phyloP scores from a whole-genome alignment of 768 basidiomycete genomes.

The Podaxis sp. region DNA sequence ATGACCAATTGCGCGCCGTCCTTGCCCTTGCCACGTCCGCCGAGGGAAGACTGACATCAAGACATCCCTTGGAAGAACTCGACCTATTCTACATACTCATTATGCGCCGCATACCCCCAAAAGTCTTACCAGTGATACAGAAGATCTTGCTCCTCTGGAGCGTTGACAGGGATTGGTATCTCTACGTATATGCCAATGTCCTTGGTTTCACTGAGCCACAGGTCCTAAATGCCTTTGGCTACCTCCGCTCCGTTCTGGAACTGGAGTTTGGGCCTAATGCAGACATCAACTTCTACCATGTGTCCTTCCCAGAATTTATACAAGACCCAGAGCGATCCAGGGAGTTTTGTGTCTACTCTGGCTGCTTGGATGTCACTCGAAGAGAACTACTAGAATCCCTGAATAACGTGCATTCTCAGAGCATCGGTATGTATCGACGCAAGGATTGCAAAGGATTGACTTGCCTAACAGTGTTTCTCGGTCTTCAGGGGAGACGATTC shows the following conservation, averaged over 20 bases:
- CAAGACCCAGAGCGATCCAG: background rate
- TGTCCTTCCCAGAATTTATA: background rate
- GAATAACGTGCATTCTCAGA: background rate
- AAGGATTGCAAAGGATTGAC: no score
- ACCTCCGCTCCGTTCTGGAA: background rate
- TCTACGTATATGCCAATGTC: background rate
- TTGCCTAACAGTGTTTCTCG: background rate
- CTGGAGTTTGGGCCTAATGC: no score
- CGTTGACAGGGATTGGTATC: background rate
- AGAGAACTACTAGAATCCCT: background rate
- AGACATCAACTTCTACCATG: background rate
- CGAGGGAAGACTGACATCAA: background rate
- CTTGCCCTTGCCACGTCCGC: background rate
- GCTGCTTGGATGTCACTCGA: no score
- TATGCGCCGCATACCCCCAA: background rate
- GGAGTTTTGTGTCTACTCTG: background rate
- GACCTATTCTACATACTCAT: constrained; percentile 1
- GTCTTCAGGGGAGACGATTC: background rate
- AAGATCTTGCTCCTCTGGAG: background rate
- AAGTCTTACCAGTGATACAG: background rate
- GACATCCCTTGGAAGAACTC: background rate
- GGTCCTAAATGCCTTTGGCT: background rate
- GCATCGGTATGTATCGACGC: background rate
- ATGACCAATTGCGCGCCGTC: background rate
- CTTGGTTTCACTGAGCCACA: background rate